A percentile compares a stretch with the other conserved stretches of the same genome.
These are phyloP conservation scores for Leucoagaricus sp. DNA, from an alignment of 1,284 basidiomycete species.

Conservation along the genomic window DNA sequence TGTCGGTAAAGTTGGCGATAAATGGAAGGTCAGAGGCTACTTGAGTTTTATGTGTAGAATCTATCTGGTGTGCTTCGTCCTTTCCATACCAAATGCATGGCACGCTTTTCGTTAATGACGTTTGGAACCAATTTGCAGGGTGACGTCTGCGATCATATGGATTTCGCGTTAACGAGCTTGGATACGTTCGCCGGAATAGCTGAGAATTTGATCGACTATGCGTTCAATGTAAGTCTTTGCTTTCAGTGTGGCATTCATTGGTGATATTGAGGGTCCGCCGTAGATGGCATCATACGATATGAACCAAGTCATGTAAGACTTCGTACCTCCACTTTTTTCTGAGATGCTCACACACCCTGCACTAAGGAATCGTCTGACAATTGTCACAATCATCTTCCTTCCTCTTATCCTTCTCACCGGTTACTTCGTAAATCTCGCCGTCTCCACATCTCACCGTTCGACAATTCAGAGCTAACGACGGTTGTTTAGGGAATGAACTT, in stretches of 20 bases:
- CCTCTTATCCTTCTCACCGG: conserved; percentile 71
- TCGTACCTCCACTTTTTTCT: conserved; percentile 43
- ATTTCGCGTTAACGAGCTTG: conserved; percentile 63
- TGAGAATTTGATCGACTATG: conserved; percentile 71
- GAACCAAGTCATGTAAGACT: conserved; percentile 61
- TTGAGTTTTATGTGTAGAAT: conserved; percentile 71
- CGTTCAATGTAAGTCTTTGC: conserved; percentile 39
- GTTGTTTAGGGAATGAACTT: conserved; percentile 69
- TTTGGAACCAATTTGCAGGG: conserved; percentile 38
- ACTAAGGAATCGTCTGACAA: conserved; percentile 48
- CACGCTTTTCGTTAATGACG: neutral
- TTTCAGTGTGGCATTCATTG: neutral
- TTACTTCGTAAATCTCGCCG: conserved; percentile 54
- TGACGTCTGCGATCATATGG: conserved; percentile 72
- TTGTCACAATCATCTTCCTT: conserved; percentile 68
- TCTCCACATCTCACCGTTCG: neutral
- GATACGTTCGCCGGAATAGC: conserved; percentile 69
- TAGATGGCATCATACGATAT: conserved; percentile 69
- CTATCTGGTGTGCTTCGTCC: conserved; percentile 49
- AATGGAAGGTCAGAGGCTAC: conserved; percentile 44
- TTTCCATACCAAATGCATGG: neutral
- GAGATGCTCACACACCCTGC: neutral
- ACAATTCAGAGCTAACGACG: neutral
- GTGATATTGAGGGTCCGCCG: neutral
- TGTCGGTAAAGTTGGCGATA: neutral